These are phyloP conservation scores for Colletotrichum scovillei DNA, from an alignment of 2,329 filamentous ascomycete genomes.

Conservation along the genomic window DNA sequence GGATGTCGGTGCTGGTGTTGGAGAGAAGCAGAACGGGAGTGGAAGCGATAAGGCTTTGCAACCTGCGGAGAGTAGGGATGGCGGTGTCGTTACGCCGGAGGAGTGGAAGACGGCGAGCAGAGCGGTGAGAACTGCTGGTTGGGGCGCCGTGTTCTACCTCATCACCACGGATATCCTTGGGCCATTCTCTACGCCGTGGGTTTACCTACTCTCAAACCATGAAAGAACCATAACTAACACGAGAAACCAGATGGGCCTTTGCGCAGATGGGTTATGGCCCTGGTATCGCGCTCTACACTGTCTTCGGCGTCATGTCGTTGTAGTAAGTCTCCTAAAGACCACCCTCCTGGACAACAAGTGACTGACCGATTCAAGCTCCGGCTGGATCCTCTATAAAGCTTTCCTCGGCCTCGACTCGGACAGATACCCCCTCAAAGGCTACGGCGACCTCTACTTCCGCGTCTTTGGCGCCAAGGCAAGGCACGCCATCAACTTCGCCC, in stretches of 20 bases:
- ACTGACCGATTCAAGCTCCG: slow-evolving; percentile 50
- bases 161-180: slow-evolving; percentile 62
- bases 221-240: neutral
- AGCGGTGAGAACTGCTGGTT: slow-evolving; percentile 56
- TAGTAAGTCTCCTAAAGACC: slow-evolving; percentile 2
- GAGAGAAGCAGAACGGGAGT: neutral
- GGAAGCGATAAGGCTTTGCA: slow-evolving; percentile 8
- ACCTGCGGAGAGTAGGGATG: neutral
- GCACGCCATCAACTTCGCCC: slow-evolving; percentile 59
- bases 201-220: neutral
- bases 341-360: no score
- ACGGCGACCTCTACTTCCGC: slow-evolving; percentile 61
- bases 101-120: slow-evolving; percentile 61
- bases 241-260: slow-evolving; percentile 33
- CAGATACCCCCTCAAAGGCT: slow-evolving; percentile 57
- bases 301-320: slow-evolving; percentile 50
- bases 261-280: slow-evolving; percentile 54
- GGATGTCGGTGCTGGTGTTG: neutral
- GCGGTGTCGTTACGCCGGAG: slow-evolving; percentile 40
- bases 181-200: slow-evolving; percentile 51
- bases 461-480: slow-evolving; percentile 56
- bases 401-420: slow-evolving; percentile 59
- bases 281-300: slow-evolving; percentile 57
- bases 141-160: slow-evolving; percentile 59
- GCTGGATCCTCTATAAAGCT: slow-evolving; percentile 57